Percentiles rank a stretch among this genome's conserved stretches.
These are phyloP conservation scores for Otatea glauca DNA, from an alignment of 176 grass and related monocot species.

Conservation along the genomic window DNA sequence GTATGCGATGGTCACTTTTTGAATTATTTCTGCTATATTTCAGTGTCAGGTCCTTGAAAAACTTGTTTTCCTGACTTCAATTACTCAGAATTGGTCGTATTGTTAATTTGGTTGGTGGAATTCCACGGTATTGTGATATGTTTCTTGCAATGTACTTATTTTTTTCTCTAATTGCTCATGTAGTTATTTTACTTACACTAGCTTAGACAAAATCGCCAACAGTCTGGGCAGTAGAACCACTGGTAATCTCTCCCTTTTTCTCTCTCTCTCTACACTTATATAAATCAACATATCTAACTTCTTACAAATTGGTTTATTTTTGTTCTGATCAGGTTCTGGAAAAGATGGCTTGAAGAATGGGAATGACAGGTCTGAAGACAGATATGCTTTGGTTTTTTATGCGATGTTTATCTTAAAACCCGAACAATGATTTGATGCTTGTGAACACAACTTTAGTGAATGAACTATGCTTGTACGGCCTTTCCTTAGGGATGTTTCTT, in stretches of 20 bases:
- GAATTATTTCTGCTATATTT: constrained; percentile 16
- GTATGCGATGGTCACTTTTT: constrained; percentile 45
- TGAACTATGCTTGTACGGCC: neutral
- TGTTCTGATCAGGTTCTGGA: constrained; percentile 50
- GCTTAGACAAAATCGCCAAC: constrained; percentile 78
- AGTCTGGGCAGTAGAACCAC: constrained; percentile 53
- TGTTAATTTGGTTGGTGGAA: constrained; percentile 6
- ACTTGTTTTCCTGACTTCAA: neutral
- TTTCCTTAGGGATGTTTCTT: neutral
- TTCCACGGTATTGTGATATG: neutral
- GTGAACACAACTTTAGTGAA: neutral
- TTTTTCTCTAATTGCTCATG: constrained; percentile 28
- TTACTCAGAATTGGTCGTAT: neutral
- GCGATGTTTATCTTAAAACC: neutral
- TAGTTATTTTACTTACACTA: constrained; percentile 90
- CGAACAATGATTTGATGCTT: neutral
- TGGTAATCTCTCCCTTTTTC: constrained; percentile 35
- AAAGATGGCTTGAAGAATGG: constrained; percentile 38
- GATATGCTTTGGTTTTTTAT: constrained; percentile 44
- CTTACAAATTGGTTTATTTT: constrained; percentile 27
- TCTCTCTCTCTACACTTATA: neutral
- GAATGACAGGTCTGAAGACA: constrained; percentile 44
- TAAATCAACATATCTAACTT: neutral
- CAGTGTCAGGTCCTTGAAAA: neutral
- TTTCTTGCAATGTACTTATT: constrained; percentile 35